These are phyloP conservation scores for Cornus kousa DNA, from an alignment of 148 eudicot species.

Conservation along the genomic window DNA sequence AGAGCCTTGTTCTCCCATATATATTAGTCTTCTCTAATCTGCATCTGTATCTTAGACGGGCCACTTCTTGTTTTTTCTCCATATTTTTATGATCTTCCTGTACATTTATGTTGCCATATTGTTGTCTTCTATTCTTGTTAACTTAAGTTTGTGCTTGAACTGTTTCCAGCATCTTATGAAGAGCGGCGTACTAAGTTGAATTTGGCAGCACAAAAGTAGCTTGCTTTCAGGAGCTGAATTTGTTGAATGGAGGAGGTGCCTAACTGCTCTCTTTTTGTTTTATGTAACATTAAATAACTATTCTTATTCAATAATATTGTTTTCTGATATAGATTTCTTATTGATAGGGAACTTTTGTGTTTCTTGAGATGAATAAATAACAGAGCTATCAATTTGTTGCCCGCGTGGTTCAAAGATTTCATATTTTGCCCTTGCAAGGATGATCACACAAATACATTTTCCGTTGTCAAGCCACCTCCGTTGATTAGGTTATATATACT, in stretches of 20 bases:
- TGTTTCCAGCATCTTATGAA: conserved; percentile 43
- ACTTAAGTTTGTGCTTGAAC: conserved; percentile 6
- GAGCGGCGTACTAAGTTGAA: conserved; percentile 41
- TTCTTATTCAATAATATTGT: background rate
- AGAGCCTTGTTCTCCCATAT: background rate
- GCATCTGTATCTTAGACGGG: no score
- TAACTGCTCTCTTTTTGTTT: background rate
- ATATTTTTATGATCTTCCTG: no score
- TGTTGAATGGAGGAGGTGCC: background rate
- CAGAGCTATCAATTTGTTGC: background rate
- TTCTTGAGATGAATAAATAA: background rate
- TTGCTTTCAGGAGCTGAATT: background rate
- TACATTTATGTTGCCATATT: no score
- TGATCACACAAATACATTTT: background rate
- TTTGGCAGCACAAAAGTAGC: background rate
- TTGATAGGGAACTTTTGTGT: background rate
- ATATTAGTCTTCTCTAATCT: background rate
- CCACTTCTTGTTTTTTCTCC: no score
- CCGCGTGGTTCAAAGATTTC: background rate
- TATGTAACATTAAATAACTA: background rate
- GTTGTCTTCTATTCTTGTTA: background rate
- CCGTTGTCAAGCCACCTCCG: background rate
- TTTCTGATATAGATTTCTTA: background rate
- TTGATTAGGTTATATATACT: background rate
- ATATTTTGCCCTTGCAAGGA: background rate